Conservation (phyloP, 2,329 filamentous ascomycete species). For the Penicillium sp. region DNA sequence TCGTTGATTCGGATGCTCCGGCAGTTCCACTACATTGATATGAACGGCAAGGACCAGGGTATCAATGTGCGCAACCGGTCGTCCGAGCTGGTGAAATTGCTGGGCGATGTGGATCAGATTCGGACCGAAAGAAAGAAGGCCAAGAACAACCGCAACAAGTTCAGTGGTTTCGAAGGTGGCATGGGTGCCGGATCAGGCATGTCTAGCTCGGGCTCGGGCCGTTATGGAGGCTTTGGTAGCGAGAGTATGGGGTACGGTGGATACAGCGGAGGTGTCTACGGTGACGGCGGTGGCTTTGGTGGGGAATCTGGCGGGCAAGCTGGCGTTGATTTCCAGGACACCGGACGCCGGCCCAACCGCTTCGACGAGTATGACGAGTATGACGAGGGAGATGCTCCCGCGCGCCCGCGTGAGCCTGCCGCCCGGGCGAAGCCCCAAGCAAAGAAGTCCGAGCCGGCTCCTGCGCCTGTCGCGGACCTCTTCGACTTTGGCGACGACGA, state of each 20-base stretch:
- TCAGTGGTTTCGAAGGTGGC: slow-evolving; percentile 88
- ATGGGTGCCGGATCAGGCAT: slow-evolving; percentile 58
- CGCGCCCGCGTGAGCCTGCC: slow-evolving; percentile 53
- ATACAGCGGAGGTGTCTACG: slow-evolving; percentile 73
- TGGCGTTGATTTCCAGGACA: slow-evolving; percentile 63
- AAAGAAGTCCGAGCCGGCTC: slow-evolving; percentile 67
- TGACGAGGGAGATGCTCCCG: slow-evolving; percentile 69
- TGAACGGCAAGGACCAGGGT: slow-evolving; percentile 96
- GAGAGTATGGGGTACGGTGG: slow-evolving; percentile 66
- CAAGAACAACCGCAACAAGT: slow-evolving; percentile 85
- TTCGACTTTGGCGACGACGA: slow-evolving; percentile 85
- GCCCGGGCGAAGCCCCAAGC: slow-evolving; percentile 43
- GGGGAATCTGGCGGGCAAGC: slow-evolving; percentile 19
- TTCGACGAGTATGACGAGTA: slow-evolving; percentile 98
- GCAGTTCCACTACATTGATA: slow-evolving; percentile 95
- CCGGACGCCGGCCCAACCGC: slow-evolving; percentile 63
- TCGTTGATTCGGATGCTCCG: slow-evolving; percentile 96
- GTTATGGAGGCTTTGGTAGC: slow-evolving; percentile 90
- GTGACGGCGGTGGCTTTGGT: slow-evolving; percentile 27
- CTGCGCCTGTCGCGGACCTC: slow-evolving; percentile 83
- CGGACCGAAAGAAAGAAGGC: slow-evolving; percentile 79
- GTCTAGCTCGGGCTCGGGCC: slow-evolving; percentile 56
- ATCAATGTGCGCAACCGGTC: slow-evolving; percentile 96
- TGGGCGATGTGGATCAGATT: slow-evolving; percentile 66
- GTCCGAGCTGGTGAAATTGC: slow-evolving; percentile 91